phyloP scores from a whole-genome alignment of 306 rosid species.

The Lablab purpureus region DNA sequence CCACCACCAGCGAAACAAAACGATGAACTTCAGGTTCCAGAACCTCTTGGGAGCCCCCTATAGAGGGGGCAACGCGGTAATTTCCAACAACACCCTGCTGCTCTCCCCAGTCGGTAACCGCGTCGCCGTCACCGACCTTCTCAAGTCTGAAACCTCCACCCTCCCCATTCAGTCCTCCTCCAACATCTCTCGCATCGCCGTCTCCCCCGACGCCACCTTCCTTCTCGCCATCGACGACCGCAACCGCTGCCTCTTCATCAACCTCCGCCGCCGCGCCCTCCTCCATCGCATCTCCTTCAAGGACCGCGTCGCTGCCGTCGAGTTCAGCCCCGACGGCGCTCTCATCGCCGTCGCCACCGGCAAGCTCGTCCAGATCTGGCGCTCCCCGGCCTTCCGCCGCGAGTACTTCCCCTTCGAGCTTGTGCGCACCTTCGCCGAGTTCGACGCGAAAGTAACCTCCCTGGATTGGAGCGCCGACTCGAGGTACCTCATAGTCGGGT shows the following conservation, averaged over 20 bases:
- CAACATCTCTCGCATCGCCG: slow-evolving; percentile 74
- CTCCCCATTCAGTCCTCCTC: slow-evolving; percentile 85
- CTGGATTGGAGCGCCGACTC: slow-evolving; percentile 90
- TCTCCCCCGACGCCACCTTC: slow-evolving; percentile 82
- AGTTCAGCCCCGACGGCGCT: slow-evolving; percentile 71
- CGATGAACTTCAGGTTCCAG: slow-evolving; percentile 88
- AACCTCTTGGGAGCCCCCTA: slow-evolving; percentile 96
- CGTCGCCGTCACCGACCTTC: slow-evolving; percentile 78
- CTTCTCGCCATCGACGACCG: slow-evolving; percentile 79
- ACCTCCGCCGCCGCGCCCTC: slow-evolving; percentile 83
- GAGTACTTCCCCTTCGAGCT: slow-evolving; percentile 82
- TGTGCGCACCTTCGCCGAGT: slow-evolving; percentile 72
- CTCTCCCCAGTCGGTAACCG: slow-evolving; percentile 94
- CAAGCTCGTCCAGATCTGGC: slow-evolving; percentile 85
- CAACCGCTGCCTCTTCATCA: slow-evolving; percentile 79
- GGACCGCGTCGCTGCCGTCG: slow-evolving; percentile 59
- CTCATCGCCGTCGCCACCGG: slow-evolving; percentile 82
- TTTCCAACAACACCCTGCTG: slow-evolving; percentile 68
- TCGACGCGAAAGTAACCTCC: slow-evolving; percentile 61
- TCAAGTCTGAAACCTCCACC: slow-evolving; percentile 73
- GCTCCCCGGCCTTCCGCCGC: slow-evolving; percentile 73
- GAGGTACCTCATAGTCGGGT: slow-evolving; percentile 68
- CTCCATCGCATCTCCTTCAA: slow-evolving; percentile 92
- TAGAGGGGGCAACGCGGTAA: slow-evolving; percentile 82
- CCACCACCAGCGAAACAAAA: not conserved